phyloP scores from a whole-genome alignment of 441 rosid genomes.

The Breynia disticha region DNA sequence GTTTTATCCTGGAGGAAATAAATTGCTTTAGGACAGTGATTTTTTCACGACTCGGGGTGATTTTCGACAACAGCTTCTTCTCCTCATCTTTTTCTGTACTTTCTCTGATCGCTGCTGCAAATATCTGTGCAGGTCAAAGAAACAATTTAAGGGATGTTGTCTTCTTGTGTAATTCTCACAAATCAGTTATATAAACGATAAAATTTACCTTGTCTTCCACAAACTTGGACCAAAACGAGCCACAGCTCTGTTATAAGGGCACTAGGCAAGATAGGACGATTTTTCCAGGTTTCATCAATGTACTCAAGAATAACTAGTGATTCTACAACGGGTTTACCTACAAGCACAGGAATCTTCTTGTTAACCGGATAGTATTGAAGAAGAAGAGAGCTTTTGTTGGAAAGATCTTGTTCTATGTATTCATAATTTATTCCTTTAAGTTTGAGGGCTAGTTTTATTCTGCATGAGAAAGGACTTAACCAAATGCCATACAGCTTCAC shows the following conservation, averaged over 20 bases:
- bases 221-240: constrained; percentile 10
- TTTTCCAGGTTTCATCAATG: constrained; percentile 18
- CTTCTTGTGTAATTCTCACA: too few species aligned
- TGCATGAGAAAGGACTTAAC: constrained; percentile 30
- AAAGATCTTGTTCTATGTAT: constrained; percentile 24
- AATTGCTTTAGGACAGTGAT: too few species aligned
- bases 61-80: too few species aligned
- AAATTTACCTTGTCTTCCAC: background rate
- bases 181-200: background rate
- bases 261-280: constrained; percentile 4
- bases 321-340: constrained; percentile 26
- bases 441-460: constrained; percentile 35
- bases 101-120: too few species aligned
- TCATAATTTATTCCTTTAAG: constrained; percentile 31
- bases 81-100: too few species aligned
- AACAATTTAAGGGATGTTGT: too few species aligned
- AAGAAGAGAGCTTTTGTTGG: constrained; percentile 28
- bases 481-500: constrained; percentile 34
- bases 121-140: too few species aligned
- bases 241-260: constrained; percentile 8
- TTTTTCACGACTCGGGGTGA: too few species aligned
- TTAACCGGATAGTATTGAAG: constrained; percentile 25
- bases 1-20: too few species aligned
- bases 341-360: constrained; percentile 30
- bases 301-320: constrained; percentile 36